These are phyloP conservation scores for Rhizopogon vesiculosus DNA, from an alignment of 768 basidiomycete genomes.

Conservation along the genomic window DNA sequence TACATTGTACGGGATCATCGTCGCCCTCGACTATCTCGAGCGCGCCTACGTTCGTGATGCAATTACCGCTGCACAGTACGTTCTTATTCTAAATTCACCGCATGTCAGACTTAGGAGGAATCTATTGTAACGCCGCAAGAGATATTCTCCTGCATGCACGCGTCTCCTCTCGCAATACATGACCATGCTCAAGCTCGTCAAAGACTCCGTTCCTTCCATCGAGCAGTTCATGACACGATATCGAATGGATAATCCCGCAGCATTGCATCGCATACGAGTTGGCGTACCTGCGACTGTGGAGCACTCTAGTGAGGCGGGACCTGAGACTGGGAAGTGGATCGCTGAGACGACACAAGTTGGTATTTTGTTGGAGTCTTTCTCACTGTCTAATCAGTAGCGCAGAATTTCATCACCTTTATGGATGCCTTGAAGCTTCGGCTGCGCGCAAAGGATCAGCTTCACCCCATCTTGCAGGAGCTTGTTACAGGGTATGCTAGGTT, in stretches of 20 bases:
- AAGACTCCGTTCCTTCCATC: slow-evolving; percentile 78
- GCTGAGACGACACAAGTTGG: slow-evolving; percentile 93
- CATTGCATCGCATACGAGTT: slow-evolving; percentile 82
- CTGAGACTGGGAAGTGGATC: slow-evolving; percentile 94
- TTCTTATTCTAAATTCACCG: slow-evolving; percentile 10
- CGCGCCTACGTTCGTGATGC: slow-evolving; percentile 93
- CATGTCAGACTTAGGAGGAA: slow-evolving; percentile 6
- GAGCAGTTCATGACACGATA: slow-evolving; percentile 92
- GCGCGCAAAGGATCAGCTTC: slow-evolving; percentile 95
- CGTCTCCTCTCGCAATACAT: slow-evolving; percentile 95
- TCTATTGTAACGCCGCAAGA: slow-evolving; percentile 32
- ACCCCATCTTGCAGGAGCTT: slow-evolving; percentile 92
- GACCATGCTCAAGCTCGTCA: slow-evolving; percentile 93
- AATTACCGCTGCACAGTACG: slow-evolving; percentile 86
- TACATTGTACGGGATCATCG: slow-evolving; percentile 88
- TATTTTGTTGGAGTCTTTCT: neutral
- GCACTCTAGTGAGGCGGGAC: slow-evolving; percentile 88
- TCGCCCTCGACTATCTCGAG: slow-evolving; percentile 91
- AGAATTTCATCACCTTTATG: slow-evolving; percentile 99
- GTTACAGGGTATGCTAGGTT: slow-evolving; percentile 92
- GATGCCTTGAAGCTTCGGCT: slow-evolving; percentile 90
- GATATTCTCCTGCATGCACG: slow-evolving; percentile 96
- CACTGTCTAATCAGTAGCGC: neutral
- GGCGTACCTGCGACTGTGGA: slow-evolving; percentile 97
- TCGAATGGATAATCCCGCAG: slow-evolving; percentile 90